Evolutionary conservation across 352 stramenopile genomes (phyloP), one percentile per base, ranked within the genome.

Genomic region (Thraustochytrium striatum): DNA sequence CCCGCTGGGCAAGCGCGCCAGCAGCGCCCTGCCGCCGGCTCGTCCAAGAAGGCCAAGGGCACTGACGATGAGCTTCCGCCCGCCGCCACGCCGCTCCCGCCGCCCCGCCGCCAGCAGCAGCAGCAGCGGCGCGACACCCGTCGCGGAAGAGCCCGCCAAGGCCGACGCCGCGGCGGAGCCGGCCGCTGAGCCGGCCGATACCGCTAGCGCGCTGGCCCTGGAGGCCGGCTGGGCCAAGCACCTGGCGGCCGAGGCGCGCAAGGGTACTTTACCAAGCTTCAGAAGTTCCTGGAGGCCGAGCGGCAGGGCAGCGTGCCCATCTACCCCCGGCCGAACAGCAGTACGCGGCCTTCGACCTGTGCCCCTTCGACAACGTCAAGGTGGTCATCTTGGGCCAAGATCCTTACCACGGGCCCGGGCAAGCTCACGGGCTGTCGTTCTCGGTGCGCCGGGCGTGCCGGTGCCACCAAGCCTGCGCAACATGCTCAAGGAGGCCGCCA

Each of bases 401-500:
- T 61, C 91, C 91, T 47, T 95, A 95, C 83, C 91, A 95, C 69
- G 91, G 90, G 5, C 88, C 88, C 0, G 85, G 85, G 2, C 91
- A 95, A 83, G 91, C 91, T 16, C 90, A 95, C 38, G 91, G 91
- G 0, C 83, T 96, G 43, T 91, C 87, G 44, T 96, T 96, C 84
- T 96, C 91, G 2, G 96, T 99, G 43, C 85, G 88, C 86, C 88
- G 25, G 94, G 93, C 11, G 83, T 99, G 0, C 81, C 81, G 36
- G 85, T 90, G 16, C 97, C 97, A 21, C 96, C 96, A 2, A 98
- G 91, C 41, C 87, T 99, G 38, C 89, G 89, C 53, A 99, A 99
- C 85, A 99, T 99, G 72, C 98, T 96, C 86, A 98, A 98, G 82
- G 96, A 99, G 84, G 87, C 92, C 13, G 86, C 90, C 44, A 84